Base-by-base conservation (phyloP, 805 yeast genomes). In the Hanseniaspora valbyensis region DNA sequence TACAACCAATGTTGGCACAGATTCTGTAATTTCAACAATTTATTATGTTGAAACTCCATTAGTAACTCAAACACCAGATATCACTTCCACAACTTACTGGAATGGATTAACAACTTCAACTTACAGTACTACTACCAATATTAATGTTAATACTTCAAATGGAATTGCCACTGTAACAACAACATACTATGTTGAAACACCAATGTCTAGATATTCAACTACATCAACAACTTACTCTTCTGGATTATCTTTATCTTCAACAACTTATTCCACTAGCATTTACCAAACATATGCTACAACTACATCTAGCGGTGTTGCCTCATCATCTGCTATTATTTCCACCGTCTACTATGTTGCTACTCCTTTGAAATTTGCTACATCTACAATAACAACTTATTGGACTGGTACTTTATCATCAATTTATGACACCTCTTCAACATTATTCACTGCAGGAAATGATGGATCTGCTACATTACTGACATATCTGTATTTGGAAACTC, bases 131-230 rank as follows among this genome's bases (percentile, higher is more conserved):
- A 42, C 36, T 0, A 16, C 33, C 12, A 38, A 30, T 13, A 49
- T 48, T 24, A n/a, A 29, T 3, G 1, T 37, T 40, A 37, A 48
- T 45, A n/a, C 53, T 21, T 16, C 54, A 14, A 51, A 52, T 32
- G 53, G 52, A 12, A 39, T 21, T 2, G 54, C 44, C 2, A 54
- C 57, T 29, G 51, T 43, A 4, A 52, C 44, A 7, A 55, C 56
- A 14, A 26, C 52, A n/a, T 51, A 52, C 50, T 52, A 50, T 21
- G 54, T 55, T 18, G 53, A 55, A 45, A 54, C 56, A 32, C 57
- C 57, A 25, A 46, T 46, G 22, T 37, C 43, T 12, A 46, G 50
- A 46, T 33, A 36, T 22, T 18, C 43, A 18, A 19, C 44, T 13
- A 38, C 42, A 16, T 12, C 42, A 34, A n/a, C 45, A n/a, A 48